Evolutionary conservation across 805 yeast genomes (phyloP), one percentile per base, ranked within the genome.

Genomic region (Ogataea pini): DNA sequence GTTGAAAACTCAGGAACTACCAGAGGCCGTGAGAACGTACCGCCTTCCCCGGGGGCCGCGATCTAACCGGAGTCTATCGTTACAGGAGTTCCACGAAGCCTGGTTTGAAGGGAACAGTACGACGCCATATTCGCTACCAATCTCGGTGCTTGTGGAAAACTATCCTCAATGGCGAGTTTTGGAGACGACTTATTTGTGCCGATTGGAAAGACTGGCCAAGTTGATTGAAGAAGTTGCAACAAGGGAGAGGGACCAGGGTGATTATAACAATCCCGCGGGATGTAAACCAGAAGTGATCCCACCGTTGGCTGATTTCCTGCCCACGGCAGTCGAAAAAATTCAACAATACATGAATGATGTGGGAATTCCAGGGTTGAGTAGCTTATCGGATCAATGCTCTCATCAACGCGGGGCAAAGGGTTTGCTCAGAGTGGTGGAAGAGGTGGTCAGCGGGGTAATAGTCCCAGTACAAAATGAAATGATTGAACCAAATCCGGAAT

Each of bases 31-130:
- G 20, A 44, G 41, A 13, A 28, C 22, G 14, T 53, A 53, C 42
- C 50, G 57, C 17, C 51, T 53, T 6, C 57, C 57, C 3, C 43
- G 57, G 17, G 57, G 54, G 6, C 57, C 57, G 3, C 37, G 46
- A 22, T 42, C 50, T 20, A 53, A 50, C 28, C 40, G 43, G 14
- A 50, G 54, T 17, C 24, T 53, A 10, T 38, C 44, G 12, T 14
- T 53, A 8, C 41, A 46, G 16, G 52, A 53, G 31, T 48, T 53
- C 12, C 46, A 50, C 38, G 52, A 42, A n/a, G 54, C 54, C 12
- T 53, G 57, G 57, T 53, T 50, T 31, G 42, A 36, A 22, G 57
- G 57, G 0, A 50, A 34, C 24, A 25, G 19, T 19, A 13, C 32
- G 29, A 50, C 57, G 14, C 57, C 57, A 3, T 47, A 49, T 10